Percentiles rank a stretch among this genome's conserved stretches.
These are phyloP conservation scores for Hyaloscypha bicolor DNA, from an alignment of 495 filamentous ascomycete species.

Conservation along the genomic window DNA sequence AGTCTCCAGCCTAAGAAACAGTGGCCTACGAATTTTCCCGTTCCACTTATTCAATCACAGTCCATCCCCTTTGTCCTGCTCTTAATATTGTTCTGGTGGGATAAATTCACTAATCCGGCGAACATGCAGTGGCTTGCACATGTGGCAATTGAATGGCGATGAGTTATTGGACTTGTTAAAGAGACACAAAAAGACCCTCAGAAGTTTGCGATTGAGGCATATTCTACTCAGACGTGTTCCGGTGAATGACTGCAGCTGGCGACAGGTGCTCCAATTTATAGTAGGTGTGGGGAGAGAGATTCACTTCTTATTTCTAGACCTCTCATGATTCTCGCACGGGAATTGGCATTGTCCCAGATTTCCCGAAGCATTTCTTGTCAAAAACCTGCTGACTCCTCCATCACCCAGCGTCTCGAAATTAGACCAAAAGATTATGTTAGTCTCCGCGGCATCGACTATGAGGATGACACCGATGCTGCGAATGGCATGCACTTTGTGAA, in stretches of 20 bases:
- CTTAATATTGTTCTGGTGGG: background rate
- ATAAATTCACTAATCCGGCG: background rate
- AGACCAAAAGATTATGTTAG: slow-evolving; percentile 60
- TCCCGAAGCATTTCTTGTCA: slow-evolving; percentile 28
- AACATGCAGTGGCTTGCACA: slow-evolving; percentile 52
- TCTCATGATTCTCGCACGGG: no score
- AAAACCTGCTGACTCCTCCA: no score
- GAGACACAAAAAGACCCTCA: slow-evolving; percentile 57
- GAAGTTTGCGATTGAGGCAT: slow-evolving; percentile 58
- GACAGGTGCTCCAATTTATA: slow-evolving; percentile 58
- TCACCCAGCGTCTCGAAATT: background rate
- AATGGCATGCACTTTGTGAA: slow-evolving; percentile 19
- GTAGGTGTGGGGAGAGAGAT: slow-evolving; percentile 33
- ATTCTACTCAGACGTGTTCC: slow-evolving; percentile 58
- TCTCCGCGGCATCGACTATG: slow-evolving; percentile 63
- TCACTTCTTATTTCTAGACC: no score
- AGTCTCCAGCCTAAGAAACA: no score
- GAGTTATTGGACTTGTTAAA: slow-evolving; percentile 61
- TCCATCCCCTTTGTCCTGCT: background rate
- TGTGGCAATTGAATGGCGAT: slow-evolving; percentile 60
- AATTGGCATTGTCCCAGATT: slow-evolving; percentile 37
- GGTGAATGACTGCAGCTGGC: slow-evolving; percentile 49
- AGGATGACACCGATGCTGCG: slow-evolving; percentile 41
- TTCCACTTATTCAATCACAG: no score
- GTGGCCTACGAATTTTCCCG: no score